A percentile compares a stretch with the other conserved stretches of the same genome.
Evolutionary conservation across 1,139 yeast genomes (phyloP).

Genomic region (Scheffersomyces titani): DNA sequence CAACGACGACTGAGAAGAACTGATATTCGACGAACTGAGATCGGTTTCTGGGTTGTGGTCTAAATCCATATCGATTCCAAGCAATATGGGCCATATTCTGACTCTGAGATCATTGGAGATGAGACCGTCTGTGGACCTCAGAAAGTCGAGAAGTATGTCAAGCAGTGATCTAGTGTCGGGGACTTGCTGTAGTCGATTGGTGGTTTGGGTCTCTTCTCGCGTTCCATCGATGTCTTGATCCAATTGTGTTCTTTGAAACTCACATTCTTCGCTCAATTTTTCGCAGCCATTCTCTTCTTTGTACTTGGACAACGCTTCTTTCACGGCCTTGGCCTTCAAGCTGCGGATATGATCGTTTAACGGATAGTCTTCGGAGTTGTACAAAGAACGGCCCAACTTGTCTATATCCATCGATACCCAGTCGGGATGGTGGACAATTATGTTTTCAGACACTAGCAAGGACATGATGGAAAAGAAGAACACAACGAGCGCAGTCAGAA

Average conservation of each 20-base stretch:
- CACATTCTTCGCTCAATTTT: background rate
- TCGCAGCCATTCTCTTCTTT: conserved; percentile 17
- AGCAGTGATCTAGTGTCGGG: background rate
- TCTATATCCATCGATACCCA: conserved; percentile 56
- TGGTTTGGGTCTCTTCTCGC: background rate
- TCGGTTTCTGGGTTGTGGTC: background rate
- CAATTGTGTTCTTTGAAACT: background rate
- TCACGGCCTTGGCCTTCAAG: conserved; percentile 41
- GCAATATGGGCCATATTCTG: conserved; percentile 50
- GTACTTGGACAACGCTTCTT: conserved; percentile 33
- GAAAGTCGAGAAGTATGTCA: conserved; percentile 29
- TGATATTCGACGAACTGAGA: background rate
- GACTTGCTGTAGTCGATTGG: background rate
- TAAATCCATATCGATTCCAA: conserved; percentile 19
- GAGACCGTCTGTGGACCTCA: conserved; percentile 52
- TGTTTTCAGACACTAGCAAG: background rate
- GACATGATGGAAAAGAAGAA: background rate
- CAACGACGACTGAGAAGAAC: background rate
- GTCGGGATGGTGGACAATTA: conserved; percentile 25
- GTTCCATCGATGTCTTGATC: background rate
- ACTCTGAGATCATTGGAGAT: conserved; percentile 41
- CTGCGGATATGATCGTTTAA: conserved; percentile 38
- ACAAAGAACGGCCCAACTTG: conserved; percentile 50
- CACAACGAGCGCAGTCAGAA: background rate
- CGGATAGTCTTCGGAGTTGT: conserved; percentile 42